phyloP scores from a whole-genome alignment of 2,329 filamentous ascomycete species.

The Pseudogymnoascus pannorum region DNA sequence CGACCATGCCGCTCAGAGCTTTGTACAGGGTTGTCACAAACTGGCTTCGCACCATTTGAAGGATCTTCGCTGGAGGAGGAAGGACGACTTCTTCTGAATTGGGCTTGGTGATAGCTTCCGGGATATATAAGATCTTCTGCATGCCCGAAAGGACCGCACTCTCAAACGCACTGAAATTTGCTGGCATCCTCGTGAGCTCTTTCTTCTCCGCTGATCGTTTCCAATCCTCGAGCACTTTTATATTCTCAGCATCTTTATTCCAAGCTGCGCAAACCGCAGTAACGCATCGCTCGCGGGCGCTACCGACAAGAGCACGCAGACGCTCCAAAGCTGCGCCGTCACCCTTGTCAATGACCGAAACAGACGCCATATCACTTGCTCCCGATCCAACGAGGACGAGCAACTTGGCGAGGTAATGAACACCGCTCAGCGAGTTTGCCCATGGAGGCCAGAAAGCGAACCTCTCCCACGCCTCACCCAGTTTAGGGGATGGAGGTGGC shows the following conservation, averaged over 20 bases:
- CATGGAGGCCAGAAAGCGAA: constrained; percentile 94
- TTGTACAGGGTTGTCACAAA: constrained; percentile 95
- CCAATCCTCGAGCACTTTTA: constrained; percentile 92
- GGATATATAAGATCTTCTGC: constrained; percentile 93
- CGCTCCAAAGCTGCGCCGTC: constrained; percentile 58
- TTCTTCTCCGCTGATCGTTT: constrained; percentile 71
- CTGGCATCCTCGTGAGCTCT: constrained; percentile 87
- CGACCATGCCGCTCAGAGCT: constrained; percentile 88
- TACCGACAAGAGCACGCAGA: constrained; percentile 67
- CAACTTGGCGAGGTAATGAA: constrained; percentile 79
- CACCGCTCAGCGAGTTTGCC: constrained; percentile 86
- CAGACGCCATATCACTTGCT: constrained; percentile 74
- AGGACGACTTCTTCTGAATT: constrained; percentile 71
- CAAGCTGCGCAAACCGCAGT: constrained; percentile 82
- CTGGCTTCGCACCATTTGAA: constrained; percentile 84
- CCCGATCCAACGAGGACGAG: constrained; percentile 77
- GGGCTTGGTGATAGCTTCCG: constrained; percentile 71
- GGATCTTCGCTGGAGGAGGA: constrained; percentile 75
- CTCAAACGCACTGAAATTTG: constrained; percentile 79
- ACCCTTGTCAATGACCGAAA: constrained; percentile 55
- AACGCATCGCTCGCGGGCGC: constrained; percentile 76
- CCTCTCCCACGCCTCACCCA: constrained; percentile 84
- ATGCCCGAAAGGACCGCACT: constrained; percentile 73
- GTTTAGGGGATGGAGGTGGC: constrained; percentile 67
- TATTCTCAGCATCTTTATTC: constrained; percentile 88